These are phyloP conservation scores for Tanozyma kutaoensis DNA, from an alignment of 805 yeast genomes.

Conservation along the genomic window DNA sequence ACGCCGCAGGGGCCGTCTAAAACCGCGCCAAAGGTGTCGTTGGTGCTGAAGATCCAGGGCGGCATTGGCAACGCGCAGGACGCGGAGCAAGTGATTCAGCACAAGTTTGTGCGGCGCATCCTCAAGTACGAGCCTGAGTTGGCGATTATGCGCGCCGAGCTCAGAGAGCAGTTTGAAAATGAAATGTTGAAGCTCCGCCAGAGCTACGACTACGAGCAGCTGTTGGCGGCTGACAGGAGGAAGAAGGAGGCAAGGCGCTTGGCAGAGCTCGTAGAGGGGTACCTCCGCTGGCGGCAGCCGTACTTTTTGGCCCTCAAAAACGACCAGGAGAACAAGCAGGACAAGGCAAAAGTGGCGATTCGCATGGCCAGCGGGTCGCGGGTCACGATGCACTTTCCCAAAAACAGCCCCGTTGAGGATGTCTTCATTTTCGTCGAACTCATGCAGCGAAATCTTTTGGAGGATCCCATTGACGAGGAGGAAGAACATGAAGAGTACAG, in stretches of 20 bases:
- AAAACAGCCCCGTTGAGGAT: conserved; percentile 13
- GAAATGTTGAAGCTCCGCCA: conserved; percentile 55
- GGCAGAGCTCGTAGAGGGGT: conserved; percentile 23
- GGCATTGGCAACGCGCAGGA: conserved; percentile 29
- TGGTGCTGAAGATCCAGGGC: conserved; percentile 56
- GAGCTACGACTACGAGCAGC: conserved; percentile 61
- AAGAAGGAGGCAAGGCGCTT: conserved; percentile 19
- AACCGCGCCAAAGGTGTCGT: conserved; percentile 42
- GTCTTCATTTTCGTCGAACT: conserved; percentile 23
- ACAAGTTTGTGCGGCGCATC: conserved; percentile 30
- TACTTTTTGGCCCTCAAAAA: conserved; percentile 13
- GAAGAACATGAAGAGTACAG: conserved; percentile 12
- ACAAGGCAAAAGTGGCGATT: conserved; percentile 52
- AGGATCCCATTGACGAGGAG: conserved; percentile 8
- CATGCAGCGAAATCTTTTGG: conserved; percentile 26
- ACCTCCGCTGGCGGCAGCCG: conserved; percentile 14
- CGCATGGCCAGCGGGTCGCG: conserved; percentile 55
- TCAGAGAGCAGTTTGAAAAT: conserved; percentile 44
- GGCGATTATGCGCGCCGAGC: conserved; percentile 45
- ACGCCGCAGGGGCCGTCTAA: conserved; percentile 43
- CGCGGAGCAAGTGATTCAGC: conserved; percentile 15
- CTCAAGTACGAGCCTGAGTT: conserved; percentile 52
- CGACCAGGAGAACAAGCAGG: conserved; percentile 6
- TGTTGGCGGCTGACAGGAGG: conserved; percentile 54
- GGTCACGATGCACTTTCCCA: conserved; percentile 21